phyloP scores from a whole-genome alignment of 805 yeast species.

The Ogataea haglerorum region DNA sequence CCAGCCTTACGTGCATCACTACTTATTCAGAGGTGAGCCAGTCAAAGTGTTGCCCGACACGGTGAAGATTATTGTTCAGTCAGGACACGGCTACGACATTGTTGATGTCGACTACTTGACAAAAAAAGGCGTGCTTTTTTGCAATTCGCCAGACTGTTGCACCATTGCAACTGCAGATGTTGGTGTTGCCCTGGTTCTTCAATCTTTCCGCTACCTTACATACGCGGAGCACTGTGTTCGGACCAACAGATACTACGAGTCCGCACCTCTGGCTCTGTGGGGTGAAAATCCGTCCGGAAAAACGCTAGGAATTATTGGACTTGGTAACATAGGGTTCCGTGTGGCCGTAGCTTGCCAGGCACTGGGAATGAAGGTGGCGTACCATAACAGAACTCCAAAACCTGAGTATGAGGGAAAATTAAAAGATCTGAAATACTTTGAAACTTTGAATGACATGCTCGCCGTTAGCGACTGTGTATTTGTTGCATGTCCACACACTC shows the following conservation, averaged over 20 bases:
- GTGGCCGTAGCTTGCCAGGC: conserved; percentile 41
- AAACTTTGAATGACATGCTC: conserved; percentile 28
- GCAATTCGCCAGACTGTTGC: conserved; percentile 39
- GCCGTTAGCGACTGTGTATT: conserved; percentile 32
- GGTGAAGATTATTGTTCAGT: conserved; percentile 35
- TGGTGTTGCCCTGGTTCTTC: conserved; percentile 33
- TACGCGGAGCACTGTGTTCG: conserved; percentile 38
- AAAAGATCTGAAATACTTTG: conserved; percentile 30
- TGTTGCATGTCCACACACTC: conserved; percentile 38
- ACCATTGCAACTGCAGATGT: conserved; percentile 41
- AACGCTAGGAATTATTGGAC: conserved; percentile 44
- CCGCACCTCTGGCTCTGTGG: conserved; percentile 30
- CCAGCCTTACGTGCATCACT: conserved; percentile 37
- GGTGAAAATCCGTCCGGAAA: conserved; percentile 41
- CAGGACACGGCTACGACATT: conserved; percentile 40
- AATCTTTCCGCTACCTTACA: conserved; percentile 35
- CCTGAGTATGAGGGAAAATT: conserved; percentile 31
- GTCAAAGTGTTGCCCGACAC: conserved; percentile 33
- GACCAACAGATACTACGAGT: conserved; percentile 31
- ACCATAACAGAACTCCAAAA: conserved; percentile 38
- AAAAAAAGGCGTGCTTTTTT: conserved; percentile 32
- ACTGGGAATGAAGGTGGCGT: conserved; percentile 42
- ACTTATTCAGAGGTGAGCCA: conserved; percentile 33
- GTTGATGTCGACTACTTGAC: conserved; percentile 37
- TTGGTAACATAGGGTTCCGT: conserved; percentile 45